Evolutionary conservation across 441 rosid genomes (phyloP).

Genomic region (Populus trichocarpa): DNA sequence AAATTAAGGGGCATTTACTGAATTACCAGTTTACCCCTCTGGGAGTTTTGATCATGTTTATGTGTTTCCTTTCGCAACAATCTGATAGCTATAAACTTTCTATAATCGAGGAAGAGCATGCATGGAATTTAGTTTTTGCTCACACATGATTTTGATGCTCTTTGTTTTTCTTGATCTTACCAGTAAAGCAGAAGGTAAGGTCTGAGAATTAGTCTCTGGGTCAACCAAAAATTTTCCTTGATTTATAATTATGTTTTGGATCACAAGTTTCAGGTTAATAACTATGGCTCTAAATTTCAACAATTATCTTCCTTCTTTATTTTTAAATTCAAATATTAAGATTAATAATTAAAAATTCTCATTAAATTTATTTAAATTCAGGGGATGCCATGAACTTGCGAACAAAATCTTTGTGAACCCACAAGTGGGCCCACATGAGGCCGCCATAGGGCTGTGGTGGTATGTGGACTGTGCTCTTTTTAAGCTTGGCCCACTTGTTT

Average conservation of each 20-base stretch:
- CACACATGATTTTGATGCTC: neutral
- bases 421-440: neutral
- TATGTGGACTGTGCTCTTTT: neutral
- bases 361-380: too few relatives aligned
- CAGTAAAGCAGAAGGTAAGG: neutral
- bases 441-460: neutral
- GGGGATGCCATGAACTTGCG: too few relatives aligned
- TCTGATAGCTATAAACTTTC: neutral
- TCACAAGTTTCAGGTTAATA: too few relatives aligned
- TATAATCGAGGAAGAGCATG: neutral
- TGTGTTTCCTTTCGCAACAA: neutral
- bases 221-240: neutral
- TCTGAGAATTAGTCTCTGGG: neutral
- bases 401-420: neutral
- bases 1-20: neutral
- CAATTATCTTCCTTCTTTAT: too few relatives aligned
- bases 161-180: neutral
- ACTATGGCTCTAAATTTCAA: too few relatives aligned
- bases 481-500: neutral
- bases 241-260: too few relatives aligned
- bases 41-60: neutral
- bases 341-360: too few relatives aligned
- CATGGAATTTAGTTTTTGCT: neutral
- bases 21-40: neutral
- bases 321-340: too few relatives aligned